Evolutionary conservation across 2,329 filamentous ascomycete species (phyloP), one percentile per base, ranked within the genome.

Genomic region (Fonsecaea nubica): DNA sequence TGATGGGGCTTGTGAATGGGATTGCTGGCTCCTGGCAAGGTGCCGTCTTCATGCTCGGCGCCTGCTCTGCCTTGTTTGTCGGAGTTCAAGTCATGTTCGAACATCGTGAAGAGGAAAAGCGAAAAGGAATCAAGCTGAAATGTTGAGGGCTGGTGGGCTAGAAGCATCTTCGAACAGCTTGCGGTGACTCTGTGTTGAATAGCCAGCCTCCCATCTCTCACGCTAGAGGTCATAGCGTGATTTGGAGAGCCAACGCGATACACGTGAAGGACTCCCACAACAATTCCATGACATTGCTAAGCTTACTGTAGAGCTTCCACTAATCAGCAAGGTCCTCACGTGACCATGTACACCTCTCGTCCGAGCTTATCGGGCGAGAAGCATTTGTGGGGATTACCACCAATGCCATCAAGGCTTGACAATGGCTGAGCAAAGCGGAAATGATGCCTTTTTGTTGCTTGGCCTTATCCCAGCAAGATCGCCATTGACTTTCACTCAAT

Each of bases 1-100:
- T 98, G 75, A 86, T 91, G 77, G 90, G 86, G 35, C 87, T 98
- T 58, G 77, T 96, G 9, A 82, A 84, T 65, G 89, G 90, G 1
- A 93, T 98, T 65, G 81, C 96, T 60, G 87, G 87, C 18, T 91
- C 91, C 65, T 92, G 88, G 81, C 88, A 88, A 84, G 94, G 95
- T 0, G 75, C 91, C 9, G 76, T 87, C 1, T 99, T 97, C 77
- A 79, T 98, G 53, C 75, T 88, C 10, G 83, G 83, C 2, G 91
- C 92, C 3, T 94, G 88, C 74, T 80, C 78, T n/a, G 88, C 87
- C 52, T 79, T 98, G 8, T 99, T 97, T 76, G 88, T 93, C 0
- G 93, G 90, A 32, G 86, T 91, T 50, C 94, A 98, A 80, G 82
- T 97, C 75, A 99, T 99, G 95, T 97, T 98, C 81, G 95, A 99